phyloP scores from a whole-genome alignment of 2,329 filamentous ascomycete genomes.

The Pyrenochaeta sp. region DNA sequence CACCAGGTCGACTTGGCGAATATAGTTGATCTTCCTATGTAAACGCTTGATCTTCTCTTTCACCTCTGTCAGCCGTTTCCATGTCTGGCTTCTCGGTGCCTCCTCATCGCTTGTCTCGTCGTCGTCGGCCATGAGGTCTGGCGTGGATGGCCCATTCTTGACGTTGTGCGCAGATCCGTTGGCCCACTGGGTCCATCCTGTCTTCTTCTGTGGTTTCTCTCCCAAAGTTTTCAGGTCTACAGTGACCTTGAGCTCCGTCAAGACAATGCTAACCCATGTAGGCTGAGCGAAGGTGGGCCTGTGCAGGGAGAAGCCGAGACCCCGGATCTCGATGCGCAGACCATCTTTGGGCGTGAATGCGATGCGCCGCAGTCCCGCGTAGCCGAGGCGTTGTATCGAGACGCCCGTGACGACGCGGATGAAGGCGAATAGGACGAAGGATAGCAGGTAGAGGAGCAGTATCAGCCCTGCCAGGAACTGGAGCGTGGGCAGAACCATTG shows the following conservation, averaged over 20 bases:
- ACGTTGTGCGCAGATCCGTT: conserved; percentile 35
- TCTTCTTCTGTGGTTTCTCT: conserved; percentile 41
- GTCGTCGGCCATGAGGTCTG: conserved; percentile 24
- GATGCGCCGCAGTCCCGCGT: conserved; percentile 88
- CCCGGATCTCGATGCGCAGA: conserved; percentile 85
- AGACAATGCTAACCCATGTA: conserved; percentile 90
- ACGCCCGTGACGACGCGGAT: conserved; percentile 91
- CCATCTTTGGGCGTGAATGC: conserved; percentile 91
- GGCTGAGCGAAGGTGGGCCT: conserved; percentile 96
- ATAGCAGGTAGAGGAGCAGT: conserved; percentile 85
- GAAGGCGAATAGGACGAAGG: conserved; percentile 92
- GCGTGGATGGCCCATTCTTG: conserved; percentile 24
- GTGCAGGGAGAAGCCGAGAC: conserved; percentile 86
- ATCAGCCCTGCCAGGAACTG: conserved; percentile 85
- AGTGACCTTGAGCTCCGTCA: conserved; percentile 85
- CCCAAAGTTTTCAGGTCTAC: conserved; percentile 75
- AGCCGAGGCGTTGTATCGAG: conserved; percentile 94
- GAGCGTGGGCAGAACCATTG: conserved; percentile 55
- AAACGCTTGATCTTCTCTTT: conserved; percentile 88
- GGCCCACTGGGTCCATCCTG: conserved; percentile 40
- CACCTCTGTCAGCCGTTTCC: conserved; percentile 77
- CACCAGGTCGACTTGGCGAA: conserved; percentile 87
- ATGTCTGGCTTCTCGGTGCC: conserved; percentile 71
- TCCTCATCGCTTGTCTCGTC: conserved; percentile 44
- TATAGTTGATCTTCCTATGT: conserved; percentile 86